These are phyloP conservation scores for Monosporozyma siamensis DNA, from an alignment of 805 yeast genomes.

Conservation along the genomic window DNA sequence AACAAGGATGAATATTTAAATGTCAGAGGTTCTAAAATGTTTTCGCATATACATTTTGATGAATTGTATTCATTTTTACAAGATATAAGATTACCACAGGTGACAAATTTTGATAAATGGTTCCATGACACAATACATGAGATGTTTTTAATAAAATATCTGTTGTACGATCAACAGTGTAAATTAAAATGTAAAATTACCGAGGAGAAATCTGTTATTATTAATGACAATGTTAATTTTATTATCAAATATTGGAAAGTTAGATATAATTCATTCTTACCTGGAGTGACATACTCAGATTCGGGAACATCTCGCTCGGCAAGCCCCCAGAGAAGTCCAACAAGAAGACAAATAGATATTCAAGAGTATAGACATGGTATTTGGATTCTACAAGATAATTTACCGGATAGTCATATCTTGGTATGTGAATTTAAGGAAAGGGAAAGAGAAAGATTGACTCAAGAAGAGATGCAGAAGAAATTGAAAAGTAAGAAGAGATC, in stretches of 20 bases:
- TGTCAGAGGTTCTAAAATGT: slow-evolving; percentile 12
- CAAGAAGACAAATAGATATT: slow-evolving; percentile 13
- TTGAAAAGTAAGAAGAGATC: slow-evolving; percentile 3
- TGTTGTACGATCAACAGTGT: slow-evolving; percentile 7
- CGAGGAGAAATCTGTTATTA: slow-evolving; percentile 13
- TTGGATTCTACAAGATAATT: slow-evolving; percentile 18
- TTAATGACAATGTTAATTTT: slow-evolving; percentile 7
- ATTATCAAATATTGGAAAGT: slow-evolving; percentile 15
- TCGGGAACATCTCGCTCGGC: background rate
- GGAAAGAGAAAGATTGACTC: background rate
- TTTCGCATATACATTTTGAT: slow-evolving; percentile 7
- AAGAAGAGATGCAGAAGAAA: background rate
- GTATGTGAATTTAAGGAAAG: slow-evolving; percentile 10
- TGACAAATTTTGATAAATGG: slow-evolving; percentile 24
- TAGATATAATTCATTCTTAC: slow-evolving; percentile 17
- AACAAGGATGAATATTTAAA: slow-evolving; percentile 6
- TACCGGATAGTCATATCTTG: slow-evolving; percentile 14
- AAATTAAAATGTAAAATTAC: slow-evolving; percentile 8
- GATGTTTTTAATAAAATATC: slow-evolving; percentile 18
- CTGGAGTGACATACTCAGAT: background rate
- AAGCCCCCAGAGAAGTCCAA: slow-evolving; percentile 12
- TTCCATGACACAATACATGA: slow-evolving; percentile 21
- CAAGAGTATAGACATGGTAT: slow-evolving; percentile 9
- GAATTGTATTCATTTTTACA: slow-evolving; percentile 6
- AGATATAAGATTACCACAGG: slow-evolving; percentile 11